Evolutionary conservation across 2,329 filamentous ascomycete genomes (phyloP).

Genomic region (Colletotrichum sp.): DNA sequence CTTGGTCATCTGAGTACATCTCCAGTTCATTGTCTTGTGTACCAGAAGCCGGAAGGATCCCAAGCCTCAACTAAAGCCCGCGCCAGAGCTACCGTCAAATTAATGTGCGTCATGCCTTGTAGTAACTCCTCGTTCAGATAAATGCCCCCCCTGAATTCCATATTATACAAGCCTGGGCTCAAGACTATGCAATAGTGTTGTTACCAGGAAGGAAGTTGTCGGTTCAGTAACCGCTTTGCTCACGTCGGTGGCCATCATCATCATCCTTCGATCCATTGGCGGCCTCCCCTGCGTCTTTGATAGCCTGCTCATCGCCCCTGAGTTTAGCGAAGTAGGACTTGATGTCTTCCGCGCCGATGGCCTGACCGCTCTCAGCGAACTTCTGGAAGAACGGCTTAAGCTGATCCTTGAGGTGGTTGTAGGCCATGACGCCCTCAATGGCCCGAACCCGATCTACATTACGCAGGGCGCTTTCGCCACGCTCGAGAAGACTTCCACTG

Average conservation of each 20-base stretch:
- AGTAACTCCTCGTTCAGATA: neutral
- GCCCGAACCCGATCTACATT: slow-evolving; percentile 92
- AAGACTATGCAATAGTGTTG: neutral
- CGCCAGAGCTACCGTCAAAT: neutral
- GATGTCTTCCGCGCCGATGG: slow-evolving; percentile 93
- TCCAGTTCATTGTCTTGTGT: neutral
- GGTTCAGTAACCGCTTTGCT: slow-evolving; percentile 58
- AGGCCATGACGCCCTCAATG: slow-evolving; percentile 97
- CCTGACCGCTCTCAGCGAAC: slow-evolving; percentile 88
- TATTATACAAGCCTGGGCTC: neutral
- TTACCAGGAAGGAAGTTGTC: neutral
- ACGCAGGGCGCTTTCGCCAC: slow-evolving; percentile 88
- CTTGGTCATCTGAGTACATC: neutral
- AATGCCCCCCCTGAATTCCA: neutral
- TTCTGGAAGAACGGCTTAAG: slow-evolving; percentile 94
- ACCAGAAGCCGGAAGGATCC: neutral
- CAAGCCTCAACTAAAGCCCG: neutral
- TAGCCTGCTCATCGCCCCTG: slow-evolving; percentile 82
- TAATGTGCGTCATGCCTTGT: neutral
- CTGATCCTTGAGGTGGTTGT: slow-evolving; percentile 94
- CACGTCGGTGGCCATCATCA: slow-evolving; percentile 45
- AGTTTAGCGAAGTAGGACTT: slow-evolving; percentile 96
- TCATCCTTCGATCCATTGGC: slow-evolving; percentile 42
- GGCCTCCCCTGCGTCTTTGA: slow-evolving; percentile 64
- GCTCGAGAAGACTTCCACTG: slow-evolving; percentile 84